Evolutionary conservation across 202 grass and related monocot genomes (phyloP), one percentile per base, ranked within the genome.

Genomic region (Zizania palustris): DNA sequence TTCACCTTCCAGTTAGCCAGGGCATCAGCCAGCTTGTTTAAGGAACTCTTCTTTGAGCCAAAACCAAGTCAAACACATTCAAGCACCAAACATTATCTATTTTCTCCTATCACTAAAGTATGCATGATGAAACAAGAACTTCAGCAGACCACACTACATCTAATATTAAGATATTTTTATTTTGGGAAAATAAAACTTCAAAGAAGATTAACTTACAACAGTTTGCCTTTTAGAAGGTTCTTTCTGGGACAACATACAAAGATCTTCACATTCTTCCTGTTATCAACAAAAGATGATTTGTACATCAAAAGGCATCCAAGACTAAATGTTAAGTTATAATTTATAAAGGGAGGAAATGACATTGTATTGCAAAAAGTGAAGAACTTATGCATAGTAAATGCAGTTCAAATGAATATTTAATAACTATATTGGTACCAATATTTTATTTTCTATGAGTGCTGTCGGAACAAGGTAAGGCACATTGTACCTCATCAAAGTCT

Each of bases 241-340:
- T 88, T 88, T 85, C 80, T 88, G 57, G 11, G 68, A 89, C 71
- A 90, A 81, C 22, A 90, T 50, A 64, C 42, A 72, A 71, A 98
- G 85, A 69, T 98, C 75, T 80, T 90, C 77, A 46, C 88, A 91
- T 65, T 98, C 96, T 18, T 94, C 83, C 96, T 98, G 78, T 71
- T 61, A 69, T 83, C 60, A 88, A 63, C 45, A 69, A 65, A 28
- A 65, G 33, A 45, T 9, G 2, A 60, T 61, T 88, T 60, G 11
- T 53, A 71, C 4, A 70, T 45, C 49, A 75, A 69, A 18, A 59
- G 58, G 56, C 45, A 80, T 79, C 38, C 39, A 64, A 14, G 9
- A 39, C 48, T 81, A 67, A 48, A 16, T 38, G 46, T 42, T 9
- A 86, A 75, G 50, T 16, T 19, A 51, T 9, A 86, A 75, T 42